Evolutionary conservation across 345 rosid species (phyloP), one percentile per base, ranked within the genome.

Genomic region (Arabidopsis arenosa): DNA sequence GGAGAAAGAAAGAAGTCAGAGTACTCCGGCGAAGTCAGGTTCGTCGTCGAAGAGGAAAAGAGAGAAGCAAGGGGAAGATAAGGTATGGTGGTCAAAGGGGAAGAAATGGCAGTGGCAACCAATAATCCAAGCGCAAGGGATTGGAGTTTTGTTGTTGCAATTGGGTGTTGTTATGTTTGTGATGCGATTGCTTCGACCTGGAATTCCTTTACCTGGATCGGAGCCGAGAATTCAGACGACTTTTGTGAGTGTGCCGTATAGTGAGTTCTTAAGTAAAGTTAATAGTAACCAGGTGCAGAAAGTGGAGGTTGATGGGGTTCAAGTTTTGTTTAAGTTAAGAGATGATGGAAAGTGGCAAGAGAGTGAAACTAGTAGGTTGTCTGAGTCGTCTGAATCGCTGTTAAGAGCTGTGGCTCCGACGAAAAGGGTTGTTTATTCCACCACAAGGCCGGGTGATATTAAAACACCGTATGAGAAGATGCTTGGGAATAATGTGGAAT

Each of bases 391-490:
- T 2, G 98, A 87, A 57, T 73, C 85, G 0, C 18, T 84, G 84
- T 67, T 90, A 33, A 86, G 87, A 82, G 84, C 81, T 43, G 80
- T 86, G 75, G 60, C 86, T 30, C 93, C 93, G 0, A 90, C 90
- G 2, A 84, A 81, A 70, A 88, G 84, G 62, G 83, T 92, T 82
- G 84, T 92, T 18, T 92, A 85, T 68, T 89, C 96, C 10, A 92
- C 99, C 5, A 91, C 89, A 0, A 82, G 98, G 76, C 99, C 98
- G 0, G 65, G 57, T 3, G 98, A 95, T 73, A 90, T 95, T 43
- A 90, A 89, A 85, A 79, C 98, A 45, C 98, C 96, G 0, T 95
- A 95, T 15, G 99, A 90, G 82, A 92, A 90, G 74, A 95, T 95
- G 99, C 87, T 95, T 2, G 96, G 84, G 75, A 92, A 95, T 82